A percentile compares a stretch with the other conserved stretches of the same genome.
phyloP scores from a whole-genome alignment of 495 filamentous ascomycete species.

The Acidiella bohemica region DNA sequence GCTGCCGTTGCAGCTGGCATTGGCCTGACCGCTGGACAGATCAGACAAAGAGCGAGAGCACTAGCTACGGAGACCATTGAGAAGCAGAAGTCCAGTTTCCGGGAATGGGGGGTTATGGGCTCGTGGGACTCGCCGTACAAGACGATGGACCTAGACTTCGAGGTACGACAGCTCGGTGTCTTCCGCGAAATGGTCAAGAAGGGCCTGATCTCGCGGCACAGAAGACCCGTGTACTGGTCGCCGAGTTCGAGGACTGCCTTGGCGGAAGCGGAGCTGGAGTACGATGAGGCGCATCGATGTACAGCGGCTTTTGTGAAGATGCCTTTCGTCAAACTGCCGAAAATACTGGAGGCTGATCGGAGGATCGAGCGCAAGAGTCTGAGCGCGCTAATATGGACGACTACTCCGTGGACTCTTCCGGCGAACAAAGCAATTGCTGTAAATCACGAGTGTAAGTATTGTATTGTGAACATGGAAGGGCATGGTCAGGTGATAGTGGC shows the following conservation, averaged over 20 bases:
- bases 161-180: slow-evolving; percentile 70
- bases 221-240: slow-evolving; percentile 94
- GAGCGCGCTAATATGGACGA: slow-evolving; percentile 86
- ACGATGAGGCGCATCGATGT: slow-evolving; percentile 70
- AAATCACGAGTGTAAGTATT: slow-evolving; percentile 57
- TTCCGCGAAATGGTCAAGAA: slow-evolving; percentile 76
- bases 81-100: slow-evolving; percentile 71
- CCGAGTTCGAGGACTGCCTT: slow-evolving; percentile 81
- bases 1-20: not conserved
- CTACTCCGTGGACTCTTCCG: slow-evolving; percentile 92
- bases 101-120: slow-evolving; percentile 75
- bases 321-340: slow-evolving; percentile 45
- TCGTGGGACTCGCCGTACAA: slow-evolving; percentile 89
- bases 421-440: slow-evolving; percentile 85
- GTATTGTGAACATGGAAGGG: slow-evolving; percentile 42
- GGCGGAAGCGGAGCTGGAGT: slow-evolving; percentile 93
- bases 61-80: slow-evolving; percentile 63
- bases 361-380: slow-evolving; percentile 29
- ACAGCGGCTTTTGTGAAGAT: slow-evolving; percentile 73
- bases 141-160: slow-evolving; percentile 81
- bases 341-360: slow-evolving; percentile 23
- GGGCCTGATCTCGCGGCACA: slow-evolving; percentile 73
- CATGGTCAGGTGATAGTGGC: slow-evolving; percentile 40
- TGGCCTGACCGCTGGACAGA: slow-evolving; percentile 31
- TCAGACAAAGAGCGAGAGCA: slow-evolving; percentile 58